Percentiles rank a stretch among this genome's conserved stretches.
Evolutionary conservation across 179 eudicot species (phyloP).

Genomic region (Actinidia arguta): DNA sequence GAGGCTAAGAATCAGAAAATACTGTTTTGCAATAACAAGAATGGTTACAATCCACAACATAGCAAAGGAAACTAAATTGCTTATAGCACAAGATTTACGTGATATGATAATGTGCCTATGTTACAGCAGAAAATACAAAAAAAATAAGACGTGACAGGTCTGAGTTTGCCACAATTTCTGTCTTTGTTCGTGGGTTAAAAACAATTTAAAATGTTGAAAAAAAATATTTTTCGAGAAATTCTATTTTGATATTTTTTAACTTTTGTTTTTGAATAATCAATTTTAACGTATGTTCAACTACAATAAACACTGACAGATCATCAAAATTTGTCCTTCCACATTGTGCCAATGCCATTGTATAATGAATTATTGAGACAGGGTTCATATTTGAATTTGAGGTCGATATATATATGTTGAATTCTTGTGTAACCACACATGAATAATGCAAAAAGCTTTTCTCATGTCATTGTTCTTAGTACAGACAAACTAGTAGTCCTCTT

Average conservation of each 20-base stretch:
- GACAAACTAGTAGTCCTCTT: conserved; percentile 6
- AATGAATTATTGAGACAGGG: background rate
- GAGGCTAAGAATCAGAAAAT: no score
- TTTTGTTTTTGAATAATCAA: conserved; percentile 6
- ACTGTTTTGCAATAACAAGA: no score
- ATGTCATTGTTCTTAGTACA: background rate
- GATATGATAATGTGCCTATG: conserved; percentile 11
- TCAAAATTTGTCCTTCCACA: conserved; percentile 32
- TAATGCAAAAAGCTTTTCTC: background rate
- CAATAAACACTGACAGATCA: conserved; percentile 33
- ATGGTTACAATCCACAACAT: conserved; percentile 4
- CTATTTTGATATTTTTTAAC: conserved; percentile 18
- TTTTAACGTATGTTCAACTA: conserved; percentile 20
- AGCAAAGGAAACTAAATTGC: conserved; percentile 3
- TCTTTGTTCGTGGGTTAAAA: background rate
- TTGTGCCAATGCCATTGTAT: conserved; percentile 22
- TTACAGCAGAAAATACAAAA: background rate
- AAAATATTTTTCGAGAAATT: conserved; percentile 25
- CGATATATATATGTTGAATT: background rate
- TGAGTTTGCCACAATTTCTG: no score
- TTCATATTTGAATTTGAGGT: background rate
- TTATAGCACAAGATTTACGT: conserved; percentile 16
- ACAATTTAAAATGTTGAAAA: background rate
- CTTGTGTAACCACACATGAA: conserved; percentile 13
- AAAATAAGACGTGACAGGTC: background rate